Base-by-base conservation (phyloP, 768 basidiomycete genomes). In the Hysterangium stoloniferum region DNA sequence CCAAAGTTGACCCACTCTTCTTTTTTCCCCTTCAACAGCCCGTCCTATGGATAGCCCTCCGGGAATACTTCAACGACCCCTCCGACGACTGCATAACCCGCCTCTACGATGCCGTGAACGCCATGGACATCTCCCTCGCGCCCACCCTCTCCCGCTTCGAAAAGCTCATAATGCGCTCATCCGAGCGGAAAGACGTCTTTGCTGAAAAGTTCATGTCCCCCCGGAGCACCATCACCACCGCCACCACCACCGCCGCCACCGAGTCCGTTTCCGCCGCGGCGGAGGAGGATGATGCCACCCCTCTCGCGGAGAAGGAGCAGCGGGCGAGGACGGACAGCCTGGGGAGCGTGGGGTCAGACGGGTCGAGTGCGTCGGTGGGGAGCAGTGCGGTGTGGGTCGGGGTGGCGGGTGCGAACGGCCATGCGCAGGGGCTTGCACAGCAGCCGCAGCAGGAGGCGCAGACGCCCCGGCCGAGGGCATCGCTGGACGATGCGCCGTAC, bases 121-220 rank as follows among this genome's bases (percentile, higher is more conserved):
- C 86, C 5, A 90, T 98, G 78, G 81, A 95, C 60, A 71, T 90
- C 17, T 76, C 82, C n/a, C 75, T 73, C 7, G 81, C 87, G 22
- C 96, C 96, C 2, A 64, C 71, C 4, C 70, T 99, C 37, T 83
- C 82, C 4, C 80, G 88, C 25, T 71, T 76, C 55, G 96, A 99
- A 68, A 91, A 90, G 57, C 69, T 92, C 48, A 76, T 99, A 52
- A 82, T 97, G 76, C 86, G 94, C 25, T 76, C 81, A 1, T 89
- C 86, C 12, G 94, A 98, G 54, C 78, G 92, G 28, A 92, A 89
- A 63, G 94, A 97, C 62, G 75, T 96, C 37, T 94, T 98, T 62
- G 71, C 81, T 17, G 94, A 97, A 59, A 89, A 87, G 65, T 89
- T 91, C 64, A 58, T 72, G 15, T 69, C 67, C 57, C 50, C 40